Conservation (phyloP, 345 rosid species). For the Citrus maxima region DNA sequence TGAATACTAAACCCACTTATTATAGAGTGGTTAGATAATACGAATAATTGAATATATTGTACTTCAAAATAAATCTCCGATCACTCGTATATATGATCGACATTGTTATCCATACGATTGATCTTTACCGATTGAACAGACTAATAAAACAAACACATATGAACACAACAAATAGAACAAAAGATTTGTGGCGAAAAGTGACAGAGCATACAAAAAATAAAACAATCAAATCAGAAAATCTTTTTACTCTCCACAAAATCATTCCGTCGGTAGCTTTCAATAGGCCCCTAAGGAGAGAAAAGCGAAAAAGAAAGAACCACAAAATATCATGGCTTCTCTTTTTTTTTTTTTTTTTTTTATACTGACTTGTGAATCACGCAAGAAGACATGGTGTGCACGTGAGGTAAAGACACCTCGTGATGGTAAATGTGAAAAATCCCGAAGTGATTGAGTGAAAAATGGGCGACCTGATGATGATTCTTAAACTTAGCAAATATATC, state of each 20-base stretch:
- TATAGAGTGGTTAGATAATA: too few species aligned
- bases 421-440: too few species aligned
- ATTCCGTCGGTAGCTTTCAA: not conserved
- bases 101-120: too few species aligned
- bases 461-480: not conserved
- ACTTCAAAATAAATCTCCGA: too few species aligned
- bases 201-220: not conserved
- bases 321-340: not conserved
- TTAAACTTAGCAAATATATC: not conserved
- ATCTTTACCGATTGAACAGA: too few species aligned
- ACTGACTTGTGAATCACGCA: slow-evolving; percentile 15
- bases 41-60: too few species aligned
- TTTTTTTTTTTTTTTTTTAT: not conserved
- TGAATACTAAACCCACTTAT: too few species aligned
- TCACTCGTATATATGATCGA: too few species aligned
- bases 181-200: not conserved
- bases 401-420: not conserved
- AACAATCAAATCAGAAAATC: not conserved
- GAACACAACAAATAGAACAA: not conserved
- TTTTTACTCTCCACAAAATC: too few species aligned
- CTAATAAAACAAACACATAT: too few species aligned
- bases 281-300: not conserved
- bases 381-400: slow-evolving; percentile 7
- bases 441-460: not conserved
- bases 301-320: not conserved